Conservation (phyloP, 148 eudicot genomes). For the Silene latifolia region DNA sequence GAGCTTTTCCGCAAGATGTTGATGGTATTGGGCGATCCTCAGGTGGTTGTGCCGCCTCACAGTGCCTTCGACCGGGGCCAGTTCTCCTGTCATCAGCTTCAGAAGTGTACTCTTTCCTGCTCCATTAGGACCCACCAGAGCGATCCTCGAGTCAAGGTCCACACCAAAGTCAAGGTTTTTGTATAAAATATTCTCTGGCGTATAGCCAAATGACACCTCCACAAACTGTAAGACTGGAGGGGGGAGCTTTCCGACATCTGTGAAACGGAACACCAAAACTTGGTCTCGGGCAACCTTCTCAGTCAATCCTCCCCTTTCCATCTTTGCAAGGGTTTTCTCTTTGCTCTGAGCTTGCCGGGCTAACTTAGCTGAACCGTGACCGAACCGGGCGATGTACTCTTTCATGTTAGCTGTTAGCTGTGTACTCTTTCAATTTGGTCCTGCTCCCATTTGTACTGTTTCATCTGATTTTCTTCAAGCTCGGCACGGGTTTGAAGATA, state of each 20-base stretch:
- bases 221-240: constrained; percentile 95
- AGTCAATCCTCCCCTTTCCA: constrained; percentile 97
- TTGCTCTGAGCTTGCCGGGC: constrained; percentile 98
- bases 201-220: constrained; percentile 84
- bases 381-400: constrained; percentile 94
- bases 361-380: constrained; percentile 94
- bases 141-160: constrained; percentile 85
- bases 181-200: constrained; percentile 81
- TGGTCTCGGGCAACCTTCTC: constrained; percentile 73
- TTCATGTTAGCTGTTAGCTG: constrained; percentile 82
- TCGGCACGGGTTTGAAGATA: constrained; percentile 90
- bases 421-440: constrained; percentile 99
- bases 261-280: constrained; percentile 66
- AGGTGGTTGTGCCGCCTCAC: constrained; percentile 90
- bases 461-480: constrained; percentile 97
- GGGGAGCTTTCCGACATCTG: constrained; percentile 93
- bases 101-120: constrained; percentile 96
- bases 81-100: constrained; percentile 96
- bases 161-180: constrained; percentile 85
- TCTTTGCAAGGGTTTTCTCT: constrained; percentile 92
- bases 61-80: constrained; percentile 77
- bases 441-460: constrained; percentile 98
- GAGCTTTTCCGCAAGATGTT: constrained; percentile 83
- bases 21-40: constrained; percentile 87
- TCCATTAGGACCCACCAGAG: constrained; percentile 95